A percentile compares a stretch with the other conserved stretches of the same genome.
Conservation (phyloP, 2,329 filamentous ascomycete species). For the Parafenestella ontariensis region DNA sequence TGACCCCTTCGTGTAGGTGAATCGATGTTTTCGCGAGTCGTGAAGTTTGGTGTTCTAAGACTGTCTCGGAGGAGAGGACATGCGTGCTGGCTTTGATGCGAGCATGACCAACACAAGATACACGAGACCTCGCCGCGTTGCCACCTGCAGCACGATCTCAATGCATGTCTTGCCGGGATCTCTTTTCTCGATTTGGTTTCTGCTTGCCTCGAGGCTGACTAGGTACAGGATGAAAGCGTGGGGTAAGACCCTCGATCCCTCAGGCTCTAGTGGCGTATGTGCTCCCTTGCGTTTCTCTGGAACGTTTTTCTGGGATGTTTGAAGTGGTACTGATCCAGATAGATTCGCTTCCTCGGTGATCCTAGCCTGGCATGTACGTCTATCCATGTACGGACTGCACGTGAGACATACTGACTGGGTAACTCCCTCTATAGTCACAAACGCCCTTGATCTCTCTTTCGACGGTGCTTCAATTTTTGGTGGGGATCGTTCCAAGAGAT, state of each 20-base stretch:
- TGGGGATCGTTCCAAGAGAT: slow-evolving; percentile 82
- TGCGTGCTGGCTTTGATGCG: slow-evolving; percentile 14
- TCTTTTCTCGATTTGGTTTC: not conserved
- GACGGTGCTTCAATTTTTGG: slow-evolving; percentile 83
- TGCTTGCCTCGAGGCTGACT: slow-evolving; percentile 20
- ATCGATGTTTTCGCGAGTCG: slow-evolving; percentile 3
- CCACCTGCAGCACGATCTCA: slow-evolving; percentile 1
- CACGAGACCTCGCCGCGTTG: slow-evolving; percentile 11
- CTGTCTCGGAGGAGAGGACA: slow-evolving; percentile 18
- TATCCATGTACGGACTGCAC: no score
- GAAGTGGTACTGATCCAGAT: slow-evolving; percentile 15
- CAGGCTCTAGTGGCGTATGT: slow-evolving; percentile 76
- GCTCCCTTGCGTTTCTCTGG: not conserved
- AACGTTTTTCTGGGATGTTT: not conserved
- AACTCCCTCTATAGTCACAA: no score
- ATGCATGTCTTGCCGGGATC: slow-evolving; percentile 11
- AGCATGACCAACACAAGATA: slow-evolving; percentile 16
- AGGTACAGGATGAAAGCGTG: slow-evolving; percentile 82
- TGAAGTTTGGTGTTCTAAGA: slow-evolving; percentile 9
- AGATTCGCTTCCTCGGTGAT: slow-evolving; percentile 91
- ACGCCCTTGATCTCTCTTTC: slow-evolving; percentile 82
- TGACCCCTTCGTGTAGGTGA: slow-evolving; percentile 86
- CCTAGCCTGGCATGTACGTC: slow-evolving; percentile 75
- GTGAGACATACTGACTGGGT: no score
- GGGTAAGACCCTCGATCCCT: slow-evolving; percentile 78